Percentiles rank a stretch among this genome's conserved stretches.
phyloP scores from a whole-genome alignment of 2,329 filamentous ascomycete species.

The Thermoascus crustaceus region DNA sequence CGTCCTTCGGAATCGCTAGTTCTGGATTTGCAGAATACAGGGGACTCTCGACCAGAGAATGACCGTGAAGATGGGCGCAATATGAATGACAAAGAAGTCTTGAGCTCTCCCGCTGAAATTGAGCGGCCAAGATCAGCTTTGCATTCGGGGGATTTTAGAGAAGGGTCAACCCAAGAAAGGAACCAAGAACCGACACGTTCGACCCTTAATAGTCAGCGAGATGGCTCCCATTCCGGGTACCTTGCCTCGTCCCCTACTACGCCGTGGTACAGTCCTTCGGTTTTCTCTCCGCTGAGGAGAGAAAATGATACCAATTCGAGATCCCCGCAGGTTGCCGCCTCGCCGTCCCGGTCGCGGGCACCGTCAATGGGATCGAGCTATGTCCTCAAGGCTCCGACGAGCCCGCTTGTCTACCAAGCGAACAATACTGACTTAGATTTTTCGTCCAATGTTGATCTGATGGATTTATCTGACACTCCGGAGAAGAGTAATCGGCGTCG shows the following conservation, averaged over 20 bases:
- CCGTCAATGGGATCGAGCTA: constrained; percentile 69
- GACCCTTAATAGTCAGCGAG: constrained; percentile 9
- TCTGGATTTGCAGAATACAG: constrained; percentile 10
- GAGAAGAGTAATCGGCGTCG: constrained; percentile 55
- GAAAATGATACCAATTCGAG: constrained; percentile 12
- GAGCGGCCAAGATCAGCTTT: constrained; percentile 71
- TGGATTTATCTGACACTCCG: constrained; percentile 41
- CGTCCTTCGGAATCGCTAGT: constrained; percentile 32
- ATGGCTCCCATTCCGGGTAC: constrained; percentile 9
- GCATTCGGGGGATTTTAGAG: constrained; percentile 55
- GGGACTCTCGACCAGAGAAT: constrained; percentile 27
- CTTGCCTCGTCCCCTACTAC: constrained; percentile 46
- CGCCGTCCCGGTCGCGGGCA: constrained; percentile 34
- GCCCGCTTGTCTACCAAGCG: constrained; percentile 79
- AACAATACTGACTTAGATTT: constrained; percentile 72
- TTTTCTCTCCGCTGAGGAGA: constrained; percentile 15
- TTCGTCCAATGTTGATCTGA: constrained; percentile 45
- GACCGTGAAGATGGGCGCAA: constrained; percentile 20
- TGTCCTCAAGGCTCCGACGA: constrained; percentile 79
- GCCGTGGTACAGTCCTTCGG: constrained; percentile 44
- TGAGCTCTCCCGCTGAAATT: constrained; percentile 56
- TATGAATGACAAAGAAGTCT: constrained; percentile 33
- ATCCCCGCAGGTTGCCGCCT: constrained; percentile 8
- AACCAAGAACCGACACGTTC: constrained; percentile 19
- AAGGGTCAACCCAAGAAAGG: constrained; percentile 27